Conservation (phyloP, 768 basidiomycete species). For the Filobasidium wieringae region DNA sequence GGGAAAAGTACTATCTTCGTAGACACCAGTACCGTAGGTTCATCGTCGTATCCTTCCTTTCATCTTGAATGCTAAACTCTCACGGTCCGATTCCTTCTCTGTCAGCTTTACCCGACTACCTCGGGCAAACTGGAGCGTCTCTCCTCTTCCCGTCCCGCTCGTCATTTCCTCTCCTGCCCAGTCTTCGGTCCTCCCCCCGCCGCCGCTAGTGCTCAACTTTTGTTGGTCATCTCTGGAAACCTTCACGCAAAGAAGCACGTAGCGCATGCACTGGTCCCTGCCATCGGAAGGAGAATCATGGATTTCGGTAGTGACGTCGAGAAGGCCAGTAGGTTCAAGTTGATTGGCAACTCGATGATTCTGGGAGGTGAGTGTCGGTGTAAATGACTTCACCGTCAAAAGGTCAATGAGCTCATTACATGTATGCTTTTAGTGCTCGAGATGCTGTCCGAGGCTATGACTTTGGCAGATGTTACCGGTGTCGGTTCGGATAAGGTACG, state of each 20-base stretch:
- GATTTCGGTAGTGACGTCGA: constrained; percentile 80
- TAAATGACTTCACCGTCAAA: too few relatives aligned
- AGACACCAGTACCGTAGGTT: constrained; percentile 69
- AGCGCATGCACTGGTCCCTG: constrained; percentile 64
- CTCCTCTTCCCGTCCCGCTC: constrained; percentile 50
- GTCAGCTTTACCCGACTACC: constrained; percentile 34
- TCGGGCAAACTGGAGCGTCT: constrained; percentile 50
- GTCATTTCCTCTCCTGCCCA: constrained; percentile 60
- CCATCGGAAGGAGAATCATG: constrained; percentile 55
- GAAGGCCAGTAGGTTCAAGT: constrained; percentile 45
- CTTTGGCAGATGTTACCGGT: constrained; percentile 71
- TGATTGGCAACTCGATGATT: constrained; percentile 24
- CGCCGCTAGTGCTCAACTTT: constrained; percentile 55
- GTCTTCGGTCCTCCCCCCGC: constrained; percentile 58
- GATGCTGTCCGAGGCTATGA: constrained; percentile 68
- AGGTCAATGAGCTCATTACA: too few relatives aligned
- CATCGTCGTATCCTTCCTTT: constrained; percentile 8
- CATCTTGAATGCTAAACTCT: too few relatives aligned
- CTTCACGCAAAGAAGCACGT: constrained; percentile 69
- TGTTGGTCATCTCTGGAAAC: constrained; percentile 70
- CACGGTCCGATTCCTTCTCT: too few relatives aligned
- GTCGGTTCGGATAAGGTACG: constrained; percentile 53
- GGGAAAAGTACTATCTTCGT: constrained; percentile 60
- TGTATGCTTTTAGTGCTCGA: constrained; percentile 53
- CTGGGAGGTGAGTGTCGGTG: constrained; percentile 2